These are phyloP conservation scores for Scheffersomyces lignosus DNA, from an alignment of 805 yeast genomes.

Conservation along the genomic window DNA sequence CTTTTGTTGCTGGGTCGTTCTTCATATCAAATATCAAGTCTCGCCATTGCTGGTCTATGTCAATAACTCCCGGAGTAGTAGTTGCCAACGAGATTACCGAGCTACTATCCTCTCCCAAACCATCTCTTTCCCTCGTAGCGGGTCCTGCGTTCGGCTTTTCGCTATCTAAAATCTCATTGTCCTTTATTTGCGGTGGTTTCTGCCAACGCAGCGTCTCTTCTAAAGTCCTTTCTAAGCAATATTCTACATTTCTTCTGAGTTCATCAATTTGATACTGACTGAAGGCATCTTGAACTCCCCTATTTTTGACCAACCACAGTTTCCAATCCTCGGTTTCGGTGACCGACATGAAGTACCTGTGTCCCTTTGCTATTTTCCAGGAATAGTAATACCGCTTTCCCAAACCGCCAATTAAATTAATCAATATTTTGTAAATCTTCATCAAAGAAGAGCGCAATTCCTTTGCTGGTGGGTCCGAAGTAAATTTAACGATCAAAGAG, in stretches of 20 bases:
- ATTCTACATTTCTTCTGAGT: conserved; percentile 1
- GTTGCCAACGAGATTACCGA: background rate
- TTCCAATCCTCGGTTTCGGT: conserved; percentile 32
- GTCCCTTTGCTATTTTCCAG: conserved; percentile 45
- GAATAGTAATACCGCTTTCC: conserved; percentile 46
- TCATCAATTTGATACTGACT: conserved; percentile 6
- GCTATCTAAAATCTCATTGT: background rate
- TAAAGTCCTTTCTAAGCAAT: background rate
- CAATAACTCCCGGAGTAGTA: background rate
- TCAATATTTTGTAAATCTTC: conserved; percentile 22
- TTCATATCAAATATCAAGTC: conserved; percentile 4
- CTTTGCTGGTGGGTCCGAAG: conserved; percentile 5
- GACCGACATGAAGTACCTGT: conserved; percentile 31
- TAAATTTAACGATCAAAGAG: conserved; percentile 30
- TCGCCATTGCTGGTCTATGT: conserved; percentile 9
- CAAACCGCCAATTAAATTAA: conserved; percentile 37
- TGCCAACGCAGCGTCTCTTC: too few species aligned
- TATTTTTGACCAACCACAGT: conserved; percentile 3
- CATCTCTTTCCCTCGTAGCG: background rate
- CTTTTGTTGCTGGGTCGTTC: background rate
- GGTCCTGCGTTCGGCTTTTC: background rate
- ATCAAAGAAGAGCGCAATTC: conserved; percentile 15
- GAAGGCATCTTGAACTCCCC: conserved; percentile 2
- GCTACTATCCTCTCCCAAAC: background rate
- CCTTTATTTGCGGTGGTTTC: too few species aligned